Base-by-base conservation (phyloP, 2,329 filamentous ascomycete species). In the Colletotrichum endophyticum region DNA sequence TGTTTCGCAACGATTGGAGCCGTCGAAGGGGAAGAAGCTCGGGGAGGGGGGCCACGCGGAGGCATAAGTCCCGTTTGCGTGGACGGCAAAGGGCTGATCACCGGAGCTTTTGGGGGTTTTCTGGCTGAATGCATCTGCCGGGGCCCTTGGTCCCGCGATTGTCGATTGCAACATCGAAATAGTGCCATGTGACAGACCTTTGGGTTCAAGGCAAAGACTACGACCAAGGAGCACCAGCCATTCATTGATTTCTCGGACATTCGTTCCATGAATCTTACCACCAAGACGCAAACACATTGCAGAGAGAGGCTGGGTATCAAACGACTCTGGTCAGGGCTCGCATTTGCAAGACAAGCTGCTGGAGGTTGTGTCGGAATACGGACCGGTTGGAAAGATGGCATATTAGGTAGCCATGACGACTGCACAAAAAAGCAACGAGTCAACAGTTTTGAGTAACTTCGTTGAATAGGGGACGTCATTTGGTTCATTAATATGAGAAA, bases 401-500 rank as follows among this genome's bases (percentile, higher is more conserved):
- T 6, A 5, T 27, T 7, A 25, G 15, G 12, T 63, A 57, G 70
- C 44, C 22, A 28, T 53, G 61, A 66, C 72, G 28, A 59, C 66
- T 36, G 61, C 44, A n/a, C 44, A 22, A 30, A 28, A 34, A 28
- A 61, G 32, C 15, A 13, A 44, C 12, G 22, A 32, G 30, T 9
- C 19, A 27, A 3, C 19, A 13, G 44, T 53, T n/a, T 53, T 13
- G 44, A 13, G n/a, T 13, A 22, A 22, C 44, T 53, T 53, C 12
- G n/a, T 53, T 53, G 44, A 53, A 53, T 53, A 53, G 49, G 32
- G 27, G 28, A 64, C 30, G 72, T 71, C 72, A 71, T 71, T 49
- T 27, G 36, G 16, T 62, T 75, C 73, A 72, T 63, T 34, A 67
- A 75, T 25, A 63, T 67, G 73, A 72, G 39, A 44, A 69, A 63